These are phyloP conservation scores for Colletotrichum aenigma DNA, from an alignment of 2,329 filamentous ascomycete genomes.

Conservation along the genomic window DNA sequence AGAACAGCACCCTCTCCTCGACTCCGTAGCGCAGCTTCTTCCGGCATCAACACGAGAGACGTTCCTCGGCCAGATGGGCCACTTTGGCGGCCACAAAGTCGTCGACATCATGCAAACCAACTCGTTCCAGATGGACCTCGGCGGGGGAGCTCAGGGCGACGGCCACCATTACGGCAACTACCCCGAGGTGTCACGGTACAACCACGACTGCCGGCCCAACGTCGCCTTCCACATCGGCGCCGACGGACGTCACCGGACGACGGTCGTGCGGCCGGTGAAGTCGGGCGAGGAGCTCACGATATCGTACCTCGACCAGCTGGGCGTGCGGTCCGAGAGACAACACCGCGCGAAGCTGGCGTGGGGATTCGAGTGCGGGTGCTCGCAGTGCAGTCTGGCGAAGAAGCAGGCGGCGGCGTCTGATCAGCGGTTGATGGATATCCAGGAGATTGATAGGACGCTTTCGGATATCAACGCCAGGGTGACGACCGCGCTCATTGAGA, in stretches of 20 bases:
- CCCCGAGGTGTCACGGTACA: conserved; percentile 36
- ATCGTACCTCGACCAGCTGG: conserved; percentile 42
- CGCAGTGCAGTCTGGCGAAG: conserved; percentile 34
- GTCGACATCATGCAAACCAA: conserved; percentile 21
- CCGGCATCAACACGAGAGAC: background rate
- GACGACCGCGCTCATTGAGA: conserved; percentile 39
- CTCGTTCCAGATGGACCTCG: conserved; percentile 23
- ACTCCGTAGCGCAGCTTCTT: background rate
- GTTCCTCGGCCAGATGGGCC: conserved; percentile 18
- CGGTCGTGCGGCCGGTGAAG: conserved; percentile 39
- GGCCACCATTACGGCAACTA: conserved; percentile 22
- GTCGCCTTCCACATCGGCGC: conserved; percentile 43
- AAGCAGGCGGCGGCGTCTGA: conserved; percentile 36
- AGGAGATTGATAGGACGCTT: conserved; percentile 27
- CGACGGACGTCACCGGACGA: conserved; percentile 41
- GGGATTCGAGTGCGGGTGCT: conserved; percentile 46
- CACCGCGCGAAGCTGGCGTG: conserved; percentile 34
- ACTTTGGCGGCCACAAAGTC: conserved; percentile 17
- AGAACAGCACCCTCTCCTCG: conserved; percentile 1
- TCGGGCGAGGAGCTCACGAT: conserved; percentile 48
- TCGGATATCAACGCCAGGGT: conserved; percentile 9
- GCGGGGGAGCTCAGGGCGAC: conserved; percentile 1
- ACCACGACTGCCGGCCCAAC: conserved; percentile 51
- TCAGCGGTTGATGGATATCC: conserved; percentile 37
- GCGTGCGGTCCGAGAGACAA: conserved; percentile 27